These are phyloP conservation scores for Microcyclospora tardicrescens DNA, from an alignment of 2,329 filamentous ascomycete genomes.

Conservation along the genomic window DNA sequence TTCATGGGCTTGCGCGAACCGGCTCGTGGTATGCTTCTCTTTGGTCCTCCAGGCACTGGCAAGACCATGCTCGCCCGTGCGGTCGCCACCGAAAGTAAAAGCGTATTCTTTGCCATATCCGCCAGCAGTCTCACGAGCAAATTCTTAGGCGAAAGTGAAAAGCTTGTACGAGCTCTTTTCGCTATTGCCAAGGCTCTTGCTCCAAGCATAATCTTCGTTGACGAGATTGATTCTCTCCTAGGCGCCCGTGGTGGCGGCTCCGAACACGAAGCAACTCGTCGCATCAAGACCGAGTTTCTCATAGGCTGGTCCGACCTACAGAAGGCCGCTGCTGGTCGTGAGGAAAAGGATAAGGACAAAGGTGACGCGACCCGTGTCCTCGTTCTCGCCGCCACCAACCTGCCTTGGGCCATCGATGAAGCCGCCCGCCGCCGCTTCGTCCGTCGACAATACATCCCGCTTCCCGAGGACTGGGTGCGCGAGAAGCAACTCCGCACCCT, in stretches of 20 bases:
- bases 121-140: slow-evolving; percentile 91
- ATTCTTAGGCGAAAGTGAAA: slow-evolving; percentile 91
- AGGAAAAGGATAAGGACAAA: slow-evolving; percentile 52
- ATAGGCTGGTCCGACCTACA: slow-evolving; percentile 96
- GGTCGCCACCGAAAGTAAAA: slow-evolving; percentile 86
- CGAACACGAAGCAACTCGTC: slow-evolving; percentile 82
- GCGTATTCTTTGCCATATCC: slow-evolving; percentile 94
- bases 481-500: slow-evolving; percentile 66
- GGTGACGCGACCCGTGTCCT: slow-evolving; percentile 81
- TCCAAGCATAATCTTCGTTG: slow-evolving; percentile 94
- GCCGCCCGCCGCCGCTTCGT: slow-evolving; percentile 85
- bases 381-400: slow-evolving; percentile 86
- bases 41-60: slow-evolving; percentile 92
- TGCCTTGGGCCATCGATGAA: slow-evolving; percentile 97
- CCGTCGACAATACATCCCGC: slow-evolving; percentile 83
- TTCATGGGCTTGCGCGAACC: slow-evolving; percentile 94
- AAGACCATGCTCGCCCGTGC: slow-evolving; percentile 96
- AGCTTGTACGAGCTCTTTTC: slow-evolving; percentile 86
- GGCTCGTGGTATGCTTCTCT: slow-evolving; percentile 86
- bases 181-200: slow-evolving; percentile 76
- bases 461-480: slow-evolving; percentile 75
- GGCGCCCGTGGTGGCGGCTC: slow-evolving; percentile 70
- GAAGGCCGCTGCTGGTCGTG: slow-evolving; percentile 76
- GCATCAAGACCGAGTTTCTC: slow-evolving; percentile 95
- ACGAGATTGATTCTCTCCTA: slow-evolving; percentile 91